Evolutionary conservation across 352 stramenopile species (phyloP).

Genomic region (Globisporangium polare): DNA sequence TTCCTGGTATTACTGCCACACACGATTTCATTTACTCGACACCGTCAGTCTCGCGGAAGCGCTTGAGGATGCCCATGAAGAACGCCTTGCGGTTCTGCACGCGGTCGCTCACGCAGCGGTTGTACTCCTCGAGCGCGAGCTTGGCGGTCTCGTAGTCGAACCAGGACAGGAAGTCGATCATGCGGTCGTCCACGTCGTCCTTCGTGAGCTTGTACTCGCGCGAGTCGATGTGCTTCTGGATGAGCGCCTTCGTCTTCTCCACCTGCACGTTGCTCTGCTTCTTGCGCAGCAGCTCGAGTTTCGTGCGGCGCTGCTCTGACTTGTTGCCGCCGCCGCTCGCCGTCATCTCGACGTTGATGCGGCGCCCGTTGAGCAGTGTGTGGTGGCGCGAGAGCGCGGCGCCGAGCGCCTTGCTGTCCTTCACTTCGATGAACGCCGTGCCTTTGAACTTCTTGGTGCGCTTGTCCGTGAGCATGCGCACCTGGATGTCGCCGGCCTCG

Average conservation of each 20-base stretch:
- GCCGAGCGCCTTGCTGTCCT: conserved; percentile 77
- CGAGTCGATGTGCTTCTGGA: conserved; percentile 78
- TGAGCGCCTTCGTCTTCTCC: conserved; percentile 74
- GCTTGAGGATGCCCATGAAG: conserved; percentile 89
- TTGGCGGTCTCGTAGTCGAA: conserved; percentile 89
- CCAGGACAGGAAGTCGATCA: conserved; percentile 86
- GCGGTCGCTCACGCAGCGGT: conserved; percentile 60
- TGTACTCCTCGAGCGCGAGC: conserved; percentile 76
- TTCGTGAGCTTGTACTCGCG: conserved; percentile 64
- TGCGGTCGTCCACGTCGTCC: conserved; percentile 83
- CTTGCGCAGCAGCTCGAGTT: conserved; percentile 66
- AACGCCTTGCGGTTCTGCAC: conserved; percentile 86
- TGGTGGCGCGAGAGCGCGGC: conserved; percentile 77
- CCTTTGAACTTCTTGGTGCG: conserved; percentile 80
- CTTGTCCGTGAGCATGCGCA: conserved; percentile 85
- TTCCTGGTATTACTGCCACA: neutral
- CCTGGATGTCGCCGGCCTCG: conserved; percentile 67
- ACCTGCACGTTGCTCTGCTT: conserved; percentile 84
- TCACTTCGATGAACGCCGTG: conserved; percentile 84
- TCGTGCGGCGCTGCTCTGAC: conserved; percentile 64
- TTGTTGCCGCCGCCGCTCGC: conserved; percentile 79
- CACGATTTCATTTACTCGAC: conserved; percentile 43
- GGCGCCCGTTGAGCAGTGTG: conserved; percentile 69
- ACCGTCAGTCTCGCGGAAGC: conserved; percentile 77
- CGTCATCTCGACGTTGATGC: conserved; percentile 87